Evolutionary conservation across 257 asterid species (phyloP), one percentile per base, ranked within the genome.

Genomic region (Nicotiana obtusifolia): DNA sequence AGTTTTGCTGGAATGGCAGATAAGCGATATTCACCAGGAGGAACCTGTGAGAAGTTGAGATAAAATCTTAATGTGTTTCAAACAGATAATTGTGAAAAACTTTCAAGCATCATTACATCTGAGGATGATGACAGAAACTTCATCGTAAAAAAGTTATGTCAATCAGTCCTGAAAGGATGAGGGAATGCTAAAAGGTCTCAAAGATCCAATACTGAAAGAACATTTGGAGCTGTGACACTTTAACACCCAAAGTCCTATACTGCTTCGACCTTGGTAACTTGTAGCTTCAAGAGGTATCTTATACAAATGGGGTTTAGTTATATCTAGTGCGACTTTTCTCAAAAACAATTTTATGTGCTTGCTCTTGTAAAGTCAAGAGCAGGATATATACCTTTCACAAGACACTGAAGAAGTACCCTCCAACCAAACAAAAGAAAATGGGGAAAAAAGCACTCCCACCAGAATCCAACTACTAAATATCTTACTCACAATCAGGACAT

Each of bases 21-120:
- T 84, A 95, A 78, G 77, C 99, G 97, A 85, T 95, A 95, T 83
- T 92, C 98, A 83, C 97, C 99, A 56, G 93, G 90, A 83, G 95
- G 90, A 82, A 95, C 99, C 99, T 95, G 91, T 82, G 80, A 82
- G 81, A 77, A 54, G 87, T 77, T 77, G 81, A 80, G 62, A 82
- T 67, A 81, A 77, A 85, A 68, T 35, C 16, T 75, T 60, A 64
- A 44, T 3, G 64, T 64, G 62, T 80, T 47, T 49, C 79, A 4
- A 75, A 24, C 16, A 75, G 79, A 49, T 47, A 73, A 73, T 44
- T 24, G 26, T 22, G 79, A 24, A 47, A 41, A 69, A 14, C 26
- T 73, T 7, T 15, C 5, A 49, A 49, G 44, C 49, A 47, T 35
- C 44, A 16, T 75, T 49, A 24, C 62, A 75, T 75, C 44, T 49